These are phyloP conservation scores for Pogostemon cablin DNA, from an alignment of 257 asterid species.

Conservation along the genomic window DNA sequence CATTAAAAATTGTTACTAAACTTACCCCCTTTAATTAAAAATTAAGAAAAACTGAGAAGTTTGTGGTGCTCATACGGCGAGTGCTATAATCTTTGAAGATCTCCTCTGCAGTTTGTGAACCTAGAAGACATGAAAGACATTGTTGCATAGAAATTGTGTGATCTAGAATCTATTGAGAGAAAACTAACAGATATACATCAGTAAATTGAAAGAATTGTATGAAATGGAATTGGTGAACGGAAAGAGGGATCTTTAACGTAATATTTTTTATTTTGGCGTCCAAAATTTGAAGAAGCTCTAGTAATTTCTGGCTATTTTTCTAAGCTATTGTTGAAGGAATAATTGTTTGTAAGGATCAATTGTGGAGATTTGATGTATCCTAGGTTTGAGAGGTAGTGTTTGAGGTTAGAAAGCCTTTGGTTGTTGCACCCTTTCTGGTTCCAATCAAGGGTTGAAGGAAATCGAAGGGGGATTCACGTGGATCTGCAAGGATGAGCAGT, in stretches of 20 bases:
- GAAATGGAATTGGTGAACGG: conserved; percentile 41
- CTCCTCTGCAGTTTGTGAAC: conserved; percentile 90
- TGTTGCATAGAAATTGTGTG: conserved; percentile 32
- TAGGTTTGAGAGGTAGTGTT: conserved; percentile 29
- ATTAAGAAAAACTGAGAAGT: too few relatives aligned
- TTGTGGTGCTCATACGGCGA: conserved; percentile 44
- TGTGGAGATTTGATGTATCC: conserved; percentile 21
- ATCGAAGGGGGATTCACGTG: conserved; percentile 9
- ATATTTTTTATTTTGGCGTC: background rate
- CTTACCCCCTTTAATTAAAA: too few relatives aligned
- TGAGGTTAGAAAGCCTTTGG: conserved; percentile 22
- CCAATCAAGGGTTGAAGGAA: conserved; percentile 26
- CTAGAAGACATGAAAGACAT: conserved; percentile 84
- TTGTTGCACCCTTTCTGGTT: conserved; percentile 19
- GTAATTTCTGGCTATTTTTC: conserved; percentile 25
- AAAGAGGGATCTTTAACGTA: background rate
- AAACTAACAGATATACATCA: conserved; percentile 32
- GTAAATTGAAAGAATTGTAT: conserved; percentile 36
- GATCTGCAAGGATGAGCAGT: background rate
- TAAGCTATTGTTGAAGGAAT: conserved; percentile 23
- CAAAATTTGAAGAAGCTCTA: conserved; percentile 33
- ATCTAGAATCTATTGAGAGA: conserved; percentile 32
- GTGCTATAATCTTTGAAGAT: conserved; percentile 93
- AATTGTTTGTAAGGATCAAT: background rate
- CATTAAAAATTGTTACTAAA: too few relatives aligned